Base-by-base conservation (phyloP, 495 filamentous ascomycete genomes). In the Chaetomium fimeti region DNA sequence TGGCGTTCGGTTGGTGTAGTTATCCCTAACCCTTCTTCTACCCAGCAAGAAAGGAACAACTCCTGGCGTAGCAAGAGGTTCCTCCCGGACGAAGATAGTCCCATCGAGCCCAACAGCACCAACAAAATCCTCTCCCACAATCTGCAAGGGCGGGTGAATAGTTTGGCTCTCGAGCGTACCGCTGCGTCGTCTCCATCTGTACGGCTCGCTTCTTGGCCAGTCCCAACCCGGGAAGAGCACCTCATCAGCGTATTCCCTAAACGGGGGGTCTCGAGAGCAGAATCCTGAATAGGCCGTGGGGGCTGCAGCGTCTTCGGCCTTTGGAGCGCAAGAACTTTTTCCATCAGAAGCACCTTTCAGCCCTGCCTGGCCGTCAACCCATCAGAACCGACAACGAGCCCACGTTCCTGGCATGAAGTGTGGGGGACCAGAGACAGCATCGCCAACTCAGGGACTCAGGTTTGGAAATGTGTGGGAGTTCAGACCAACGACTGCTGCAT, bases 211-310 rank as follows among this genome's bases (percentile, higher is more conserved):
- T 36, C 32, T 11, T 18, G 40, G 40, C 52, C 54, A 57, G n/a
- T 49, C 54, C 36, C 38, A 25, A 15, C 36, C 5, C 36, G 13
- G 20, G 22, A 25, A 57, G 18, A 42, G 38, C 32, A 57, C 32
- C 15, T 18, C 55, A 57, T 43, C 36, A 43, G 36, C 36, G 38
- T 22, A 42, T 43, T 57, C n/a, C 55, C 38, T 5, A 43, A 57
- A 5, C 20, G 38, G 55, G 55, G 43, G 0, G 11, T 56, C 32
- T 24, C 16, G 16, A 32, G 52, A 28, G 5, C 16, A 11, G 27
- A 32, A 36, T 15, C 52, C 52, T 32, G 24, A 54, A 32, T 3
- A 15, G 27, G 52, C 27, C 27, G 52, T 54, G 52, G 52, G 52
- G 52, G 52, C 18, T 13, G 32, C 32, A 36, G 32, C 32, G 1